These are phyloP conservation scores for Shiraia sp. DNA, from an alignment of 2,329 filamentous ascomycete species.

Conservation along the genomic window DNA sequence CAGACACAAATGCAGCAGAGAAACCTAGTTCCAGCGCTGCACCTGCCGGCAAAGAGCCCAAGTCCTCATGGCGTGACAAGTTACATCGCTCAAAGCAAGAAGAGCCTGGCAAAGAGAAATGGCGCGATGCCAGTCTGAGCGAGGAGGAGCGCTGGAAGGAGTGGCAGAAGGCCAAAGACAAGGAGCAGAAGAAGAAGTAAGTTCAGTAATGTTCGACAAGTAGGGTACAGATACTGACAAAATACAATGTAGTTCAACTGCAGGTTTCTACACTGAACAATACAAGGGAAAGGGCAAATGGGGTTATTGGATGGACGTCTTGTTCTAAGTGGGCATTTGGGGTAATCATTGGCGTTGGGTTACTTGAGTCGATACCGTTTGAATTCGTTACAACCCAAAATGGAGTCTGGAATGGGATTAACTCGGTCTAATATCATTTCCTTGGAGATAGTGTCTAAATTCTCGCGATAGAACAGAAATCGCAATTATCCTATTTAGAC, in stretches of 20 bases:
- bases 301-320: conserved; percentile 12
- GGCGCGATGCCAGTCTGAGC: conserved; percentile 24
- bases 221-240: background rate
- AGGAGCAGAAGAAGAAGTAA: conserved; percentile 18
- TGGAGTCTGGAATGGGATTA: too few species aligned
- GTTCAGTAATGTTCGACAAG: background rate
- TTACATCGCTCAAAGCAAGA: conserved; percentile 2
- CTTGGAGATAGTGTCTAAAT: too few species aligned
- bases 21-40: background rate
- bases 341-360: too few species aligned
- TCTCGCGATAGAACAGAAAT: too few species aligned
- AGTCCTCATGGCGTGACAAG: conserved; percentile 14
- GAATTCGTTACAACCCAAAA: too few species aligned
- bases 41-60: background rate
- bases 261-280: conserved; percentile 13
- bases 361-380: too few species aligned
- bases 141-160: conserved; percentile 33
- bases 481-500: too few species aligned
- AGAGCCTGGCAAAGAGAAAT: conserved; percentile 22
- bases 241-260: conserved; percentile 9
- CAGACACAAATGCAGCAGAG: background rate
- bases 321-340: background rate
- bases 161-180: conserved; percentile 31
- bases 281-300: conserved; percentile 20
- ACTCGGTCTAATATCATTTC: too few species aligned